Conservation (phyloP, 805 yeast genomes). For the Candida chauliodis region DNA sequence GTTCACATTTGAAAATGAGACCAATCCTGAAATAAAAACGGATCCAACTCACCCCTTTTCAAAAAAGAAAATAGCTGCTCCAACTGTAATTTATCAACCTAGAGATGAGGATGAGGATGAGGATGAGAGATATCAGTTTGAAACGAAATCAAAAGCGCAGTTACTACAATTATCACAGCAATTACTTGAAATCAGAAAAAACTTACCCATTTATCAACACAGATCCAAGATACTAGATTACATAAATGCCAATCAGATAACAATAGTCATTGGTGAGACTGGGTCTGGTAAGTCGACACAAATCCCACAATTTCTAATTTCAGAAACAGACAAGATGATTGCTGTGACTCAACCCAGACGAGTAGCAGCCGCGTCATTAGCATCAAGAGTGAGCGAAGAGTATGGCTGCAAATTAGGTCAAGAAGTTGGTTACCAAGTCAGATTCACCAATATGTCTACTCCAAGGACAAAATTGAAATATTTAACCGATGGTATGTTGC, state of each 20-base stretch:
- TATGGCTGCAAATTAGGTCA: slow-evolving; percentile 72
- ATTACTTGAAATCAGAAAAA: slow-evolving; percentile 49
- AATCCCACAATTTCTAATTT: slow-evolving; percentile 85
- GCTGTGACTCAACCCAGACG: slow-evolving; percentile 98
- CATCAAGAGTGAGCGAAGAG: slow-evolving; percentile 89
- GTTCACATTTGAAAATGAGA: neutral
- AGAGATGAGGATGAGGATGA: slow-evolving; percentile 25
- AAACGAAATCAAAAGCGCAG: slow-evolving; percentile 11
- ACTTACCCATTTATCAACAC: slow-evolving; percentile 75
- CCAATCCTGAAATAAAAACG: no score
- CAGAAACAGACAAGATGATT: slow-evolving; percentile 49
- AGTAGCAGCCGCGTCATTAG: slow-evolving; percentile 94
- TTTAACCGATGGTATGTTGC: slow-evolving; percentile 94
- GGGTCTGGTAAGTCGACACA: slow-evolving; percentile 99
- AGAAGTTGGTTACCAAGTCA: slow-evolving; percentile 87
- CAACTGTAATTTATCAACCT: no score
- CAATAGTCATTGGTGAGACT: slow-evolving; percentile 90
- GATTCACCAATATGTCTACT: slow-evolving; percentile 69
- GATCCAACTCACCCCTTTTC: no score
- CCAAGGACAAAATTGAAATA: slow-evolving; percentile 69
- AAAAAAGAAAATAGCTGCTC: no score
- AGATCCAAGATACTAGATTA: slow-evolving; percentile 58
- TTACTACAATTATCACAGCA: slow-evolving; percentile 39
- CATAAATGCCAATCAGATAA: slow-evolving; percentile 56
- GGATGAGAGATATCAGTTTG: slow-evolving; percentile 6